Conservation (phyloP, 768 basidiomycete species). For the Boletus rubroflammeus region DNA sequence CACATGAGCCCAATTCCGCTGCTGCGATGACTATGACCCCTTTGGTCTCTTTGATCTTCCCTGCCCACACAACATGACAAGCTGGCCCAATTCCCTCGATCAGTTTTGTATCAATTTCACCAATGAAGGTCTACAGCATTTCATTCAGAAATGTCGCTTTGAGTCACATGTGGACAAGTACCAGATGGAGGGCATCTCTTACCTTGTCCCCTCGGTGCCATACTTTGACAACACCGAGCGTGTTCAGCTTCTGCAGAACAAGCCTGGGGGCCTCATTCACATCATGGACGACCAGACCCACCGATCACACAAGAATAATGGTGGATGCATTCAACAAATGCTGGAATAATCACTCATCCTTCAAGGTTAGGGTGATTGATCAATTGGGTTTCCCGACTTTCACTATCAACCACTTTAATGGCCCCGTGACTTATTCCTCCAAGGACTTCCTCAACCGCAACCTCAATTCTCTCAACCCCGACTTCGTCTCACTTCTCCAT, state of each 20-base stretch:
- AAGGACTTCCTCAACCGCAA: slow-evolving; percentile 87
- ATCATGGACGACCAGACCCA: slow-evolving; percentile 98
- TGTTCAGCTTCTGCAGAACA: slow-evolving; percentile 78
- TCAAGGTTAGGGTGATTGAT: slow-evolving; percentile 81
- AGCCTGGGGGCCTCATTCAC: slow-evolving; percentile 88
- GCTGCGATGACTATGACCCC: too few relatives aligned
- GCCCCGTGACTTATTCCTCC: slow-evolving; percentile 84
- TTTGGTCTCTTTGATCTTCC: slow-evolving; percentile 42
- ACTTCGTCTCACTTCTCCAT: too few relatives aligned
- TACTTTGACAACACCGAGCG: slow-evolving; percentile 94
- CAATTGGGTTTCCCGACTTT: slow-evolving; percentile 80
- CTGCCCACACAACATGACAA: slow-evolving; percentile 86
- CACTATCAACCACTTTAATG: slow-evolving; percentile 86
- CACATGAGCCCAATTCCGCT: too few relatives aligned
- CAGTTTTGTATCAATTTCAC: slow-evolving; percentile 97
- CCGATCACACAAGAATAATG: slow-evolving; percentile 86
- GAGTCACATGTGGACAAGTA: slow-evolving; percentile 83
- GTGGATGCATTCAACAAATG: slow-evolving; percentile 91
- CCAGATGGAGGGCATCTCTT: slow-evolving; percentile 72
- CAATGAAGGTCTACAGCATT: slow-evolving; percentile 86
- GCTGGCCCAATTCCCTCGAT: slow-evolving; percentile 88
- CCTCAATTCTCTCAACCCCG: too few relatives aligned
- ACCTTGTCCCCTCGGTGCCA: slow-evolving; percentile 61
- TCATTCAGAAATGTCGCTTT: slow-evolving; percentile 75
- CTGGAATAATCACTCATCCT: slow-evolving; percentile 90